A percentile compares a stretch with the other conserved stretches of the same genome.
phyloP scores from a whole-genome alignment of 2,329 filamentous ascomycete species.

The Orbilia brochopaga region DNA sequence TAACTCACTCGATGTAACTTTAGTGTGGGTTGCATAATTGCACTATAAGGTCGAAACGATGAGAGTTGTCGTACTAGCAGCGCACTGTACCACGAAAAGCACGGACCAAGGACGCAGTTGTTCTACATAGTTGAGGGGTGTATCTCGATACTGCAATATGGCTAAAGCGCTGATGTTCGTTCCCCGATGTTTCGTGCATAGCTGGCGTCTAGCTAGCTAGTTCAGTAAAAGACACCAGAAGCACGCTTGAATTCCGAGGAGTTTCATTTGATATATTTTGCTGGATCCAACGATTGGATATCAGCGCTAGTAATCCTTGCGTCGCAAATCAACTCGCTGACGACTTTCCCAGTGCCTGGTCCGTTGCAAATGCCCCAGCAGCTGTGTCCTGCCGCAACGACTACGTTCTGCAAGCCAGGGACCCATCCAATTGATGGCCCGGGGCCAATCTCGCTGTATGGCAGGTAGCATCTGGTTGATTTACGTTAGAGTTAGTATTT shows the following conservation, averaged over 20 bases:
- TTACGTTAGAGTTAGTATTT: not conserved
- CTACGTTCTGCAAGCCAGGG: conserved; percentile 74
- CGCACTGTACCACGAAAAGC: too few relatives aligned
- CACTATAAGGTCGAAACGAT: too few relatives aligned
- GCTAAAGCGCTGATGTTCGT: too few relatives aligned
- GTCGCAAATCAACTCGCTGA: conserved; percentile 79
- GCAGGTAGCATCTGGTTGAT: conserved; percentile 73
- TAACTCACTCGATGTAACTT: too few relatives aligned
- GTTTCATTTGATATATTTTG: conserved; percentile 60
- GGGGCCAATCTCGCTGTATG: conserved; percentile 67
- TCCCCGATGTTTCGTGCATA: too few relatives aligned
- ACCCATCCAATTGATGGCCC: conserved; percentile 79
- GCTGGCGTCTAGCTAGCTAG: too few relatives aligned
- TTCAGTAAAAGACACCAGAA: not conserved
- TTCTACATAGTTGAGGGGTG: too few relatives aligned
- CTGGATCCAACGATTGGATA: conserved; percentile 71
- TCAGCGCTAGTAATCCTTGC: conserved; percentile 72
- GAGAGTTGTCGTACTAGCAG: too few relatives aligned
- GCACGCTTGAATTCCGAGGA: not conserved
- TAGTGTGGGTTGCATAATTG: too few relatives aligned
- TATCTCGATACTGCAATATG: too few relatives aligned
- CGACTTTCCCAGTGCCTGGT: conserved; percentile 80
- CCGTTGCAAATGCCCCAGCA: conserved; percentile 99
- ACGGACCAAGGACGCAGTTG: too few relatives aligned
- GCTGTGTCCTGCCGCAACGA: conserved; percentile 87